phyloP scores from a whole-genome alignment of 495 filamentous ascomycete species.

The Trichoderma gamsii region DNA sequence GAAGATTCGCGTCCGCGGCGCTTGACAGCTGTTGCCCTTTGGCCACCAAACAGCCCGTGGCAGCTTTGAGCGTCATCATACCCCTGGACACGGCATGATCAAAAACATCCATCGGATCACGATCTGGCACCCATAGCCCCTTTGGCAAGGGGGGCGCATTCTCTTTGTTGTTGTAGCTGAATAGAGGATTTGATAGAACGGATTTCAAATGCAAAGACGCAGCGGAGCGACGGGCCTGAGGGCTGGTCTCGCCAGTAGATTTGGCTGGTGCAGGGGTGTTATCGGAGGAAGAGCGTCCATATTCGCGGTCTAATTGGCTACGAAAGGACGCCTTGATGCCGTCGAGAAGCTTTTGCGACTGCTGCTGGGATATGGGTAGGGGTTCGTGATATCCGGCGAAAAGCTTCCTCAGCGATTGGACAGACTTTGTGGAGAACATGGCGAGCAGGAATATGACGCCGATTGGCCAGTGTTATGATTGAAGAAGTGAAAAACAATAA shows the following conservation, averaged over 20 bases:
- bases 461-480: no score
- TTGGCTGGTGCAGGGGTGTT: slow-evolving; percentile 21
- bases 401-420: slow-evolving; percentile 40
- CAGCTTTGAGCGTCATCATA: slow-evolving; percentile 38
- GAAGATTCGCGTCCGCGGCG: slow-evolving; percentile 23
- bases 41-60: slow-evolving; percentile 35
- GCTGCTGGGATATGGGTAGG: slow-evolving; percentile 55
- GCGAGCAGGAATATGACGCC: not conserved
- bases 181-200: slow-evolving; percentile 67
- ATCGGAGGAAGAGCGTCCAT: slow-evolving; percentile 38
- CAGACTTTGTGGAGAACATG: slow-evolving; percentile 9
- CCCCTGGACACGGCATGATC: slow-evolving; percentile 35
- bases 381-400: slow-evolving; percentile 63
- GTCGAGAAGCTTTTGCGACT: slow-evolving; percentile 62
- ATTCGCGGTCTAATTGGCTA: slow-evolving; percentile 60
- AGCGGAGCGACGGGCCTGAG: slow-evolving; percentile 14
- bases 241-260: not conserved
- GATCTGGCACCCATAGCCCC: not conserved
- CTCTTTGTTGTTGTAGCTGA: slow-evolving; percentile 26
- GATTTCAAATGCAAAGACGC: slow-evolving; percentile 51
- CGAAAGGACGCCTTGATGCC: slow-evolving; percentile 73
- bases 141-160: not conserved
- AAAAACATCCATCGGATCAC: slow-evolving; percentile 32
- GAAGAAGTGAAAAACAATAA: no score
- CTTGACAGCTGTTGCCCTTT: slow-evolving; percentile 27